Conservation (phyloP, 78 protist genomes). For the Cavenderia fasciculata region DNA sequence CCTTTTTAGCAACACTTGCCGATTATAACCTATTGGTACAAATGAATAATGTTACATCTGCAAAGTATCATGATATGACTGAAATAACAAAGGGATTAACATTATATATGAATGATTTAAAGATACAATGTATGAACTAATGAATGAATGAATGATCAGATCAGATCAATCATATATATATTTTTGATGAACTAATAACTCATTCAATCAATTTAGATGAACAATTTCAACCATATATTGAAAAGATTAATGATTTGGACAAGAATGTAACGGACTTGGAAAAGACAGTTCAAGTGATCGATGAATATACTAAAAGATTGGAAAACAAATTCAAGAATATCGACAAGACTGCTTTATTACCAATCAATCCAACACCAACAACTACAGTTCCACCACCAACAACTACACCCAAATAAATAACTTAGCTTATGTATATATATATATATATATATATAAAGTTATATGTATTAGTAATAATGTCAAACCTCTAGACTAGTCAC, state of each 20-base stretch:
- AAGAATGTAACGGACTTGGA: constrained; percentile 65
- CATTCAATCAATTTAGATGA: too few species aligned
- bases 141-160: too few species aligned
- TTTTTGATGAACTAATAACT: too few species aligned
- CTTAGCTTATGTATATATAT: too few species aligned
- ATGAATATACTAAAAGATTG: constrained; percentile 74
- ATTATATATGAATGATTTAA: constrained; percentile 62
- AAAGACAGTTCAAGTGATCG: constrained; percentile 70
- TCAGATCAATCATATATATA: too few species aligned
- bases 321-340: constrained; percentile 60
- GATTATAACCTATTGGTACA: constrained; percentile 66
- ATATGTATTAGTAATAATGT: too few species aligned
- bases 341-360: constrained; percentile 65
- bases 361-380: constrained; percentile 31
- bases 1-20: constrained; percentile 48
- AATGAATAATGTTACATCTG: constrained; percentile 65
- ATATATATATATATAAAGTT: too few species aligned
- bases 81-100: constrained; percentile 59
- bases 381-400: constrained; percentile 19
- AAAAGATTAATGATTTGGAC: constrained; percentile 71
- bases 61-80: constrained; percentile 76
- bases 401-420: too few species aligned
- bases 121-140: constrained; percentile 35
- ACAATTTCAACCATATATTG: constrained; percentile 69
- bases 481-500: too few species aligned